phyloP scores from a whole-genome alignment of 495 filamentous ascomycete genomes.

The Mycothermus thermophilus region DNA sequence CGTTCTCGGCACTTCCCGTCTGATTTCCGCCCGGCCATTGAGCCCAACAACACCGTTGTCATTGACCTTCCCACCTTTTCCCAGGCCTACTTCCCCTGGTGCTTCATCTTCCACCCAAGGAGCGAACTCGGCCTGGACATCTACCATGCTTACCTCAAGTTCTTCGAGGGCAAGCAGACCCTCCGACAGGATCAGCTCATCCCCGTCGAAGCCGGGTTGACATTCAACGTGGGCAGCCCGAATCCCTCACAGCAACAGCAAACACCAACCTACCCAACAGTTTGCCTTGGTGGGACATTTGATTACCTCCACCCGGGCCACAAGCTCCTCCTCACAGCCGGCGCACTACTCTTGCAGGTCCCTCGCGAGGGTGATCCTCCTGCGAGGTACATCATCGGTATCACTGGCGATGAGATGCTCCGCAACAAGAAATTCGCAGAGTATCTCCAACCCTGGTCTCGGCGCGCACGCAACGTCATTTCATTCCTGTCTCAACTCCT shows the following conservation, averaged over 20 bases:
- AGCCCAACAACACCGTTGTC: constrained; percentile 39
- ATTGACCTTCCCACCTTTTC: constrained; percentile 55
- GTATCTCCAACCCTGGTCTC: constrained; percentile 62
- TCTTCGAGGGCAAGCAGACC: constrained; percentile 32
- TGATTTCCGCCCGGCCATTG: constrained; percentile 18
- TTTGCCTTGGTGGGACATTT: constrained; percentile 89
- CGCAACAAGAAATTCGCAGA: constrained; percentile 79
- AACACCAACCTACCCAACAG: constrained; percentile 25
- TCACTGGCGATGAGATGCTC: constrained; percentile 75
- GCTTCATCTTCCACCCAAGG: constrained; percentile 51
- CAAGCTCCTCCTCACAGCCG: constrained; percentile 81
- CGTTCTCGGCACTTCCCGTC: constrained; percentile 17
- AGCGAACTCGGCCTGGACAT: constrained; percentile 40
- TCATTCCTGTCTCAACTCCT: constrained; percentile 61
- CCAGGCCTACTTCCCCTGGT: constrained; percentile 50
- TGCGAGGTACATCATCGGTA: constrained; percentile 59
- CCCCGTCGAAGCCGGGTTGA: constrained; percentile 35
- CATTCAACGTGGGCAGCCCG: constrained; percentile 17
- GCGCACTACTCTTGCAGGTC: constrained; percentile 51
- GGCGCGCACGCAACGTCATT: constrained; percentile 51
- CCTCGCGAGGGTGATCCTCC: constrained; percentile 24
- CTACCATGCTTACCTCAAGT: constrained; percentile 26
- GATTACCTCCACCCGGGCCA: constrained; percentile 95
- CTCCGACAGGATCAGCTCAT: constrained; percentile 30
- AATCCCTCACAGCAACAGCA: constrained; percentile 10